Evolutionary conservation across 768 basidiomycete species (phyloP), one percentile per base, ranked within the genome.

Genomic region (Hebeloma cylindrosporum): DNA sequence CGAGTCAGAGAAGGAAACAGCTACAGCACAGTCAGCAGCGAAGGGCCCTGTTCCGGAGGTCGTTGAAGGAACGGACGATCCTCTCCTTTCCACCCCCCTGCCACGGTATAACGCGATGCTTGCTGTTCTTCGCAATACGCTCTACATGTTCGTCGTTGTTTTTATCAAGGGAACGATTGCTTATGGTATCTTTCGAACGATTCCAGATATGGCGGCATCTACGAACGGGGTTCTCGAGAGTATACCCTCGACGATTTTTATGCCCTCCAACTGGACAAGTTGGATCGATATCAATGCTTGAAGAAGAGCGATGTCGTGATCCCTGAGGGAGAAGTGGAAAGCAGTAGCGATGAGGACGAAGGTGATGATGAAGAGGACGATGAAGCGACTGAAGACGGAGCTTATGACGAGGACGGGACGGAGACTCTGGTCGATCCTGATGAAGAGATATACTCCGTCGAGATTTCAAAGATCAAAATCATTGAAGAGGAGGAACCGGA

Each of bases 201-300:
- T 3, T 23, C 3, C 47, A 88, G 89, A 43, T 94, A 94, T 56
- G 91, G 93, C 7, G 92, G 93, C 0, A 94, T 94, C 13, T 86
- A 81, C 53, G 93, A 95, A 63, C 75, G 79, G 11, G 86, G 89
- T 0, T 74, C 85, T 9, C 77, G 80, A 17, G 93, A 96, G 63
- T 93, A 88, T 53, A 94, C 92, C 0, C 70, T 96, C 5, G 91
- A 93, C 58, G 93, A 95, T 56, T 96, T 94, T 57, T 72, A 92
- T 63, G 72, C 78, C 2, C 65, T 96, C 8, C 78, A 82, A 46
- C 72, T 96, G 14, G 91, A 93, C 57, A 94, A 94, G 62, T 68
- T 94, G 65, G 93, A 94, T 29, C 67, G 75, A 7, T 94, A 79
- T 57, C 61, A 72, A 2, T 92, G 90, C 53, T 69, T 93, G 56